Evolutionary conservation across 805 yeast genomes (phyloP), one percentile per base, ranked within the genome.

Genomic region (Phaffomyces thermotolerans): DNA sequence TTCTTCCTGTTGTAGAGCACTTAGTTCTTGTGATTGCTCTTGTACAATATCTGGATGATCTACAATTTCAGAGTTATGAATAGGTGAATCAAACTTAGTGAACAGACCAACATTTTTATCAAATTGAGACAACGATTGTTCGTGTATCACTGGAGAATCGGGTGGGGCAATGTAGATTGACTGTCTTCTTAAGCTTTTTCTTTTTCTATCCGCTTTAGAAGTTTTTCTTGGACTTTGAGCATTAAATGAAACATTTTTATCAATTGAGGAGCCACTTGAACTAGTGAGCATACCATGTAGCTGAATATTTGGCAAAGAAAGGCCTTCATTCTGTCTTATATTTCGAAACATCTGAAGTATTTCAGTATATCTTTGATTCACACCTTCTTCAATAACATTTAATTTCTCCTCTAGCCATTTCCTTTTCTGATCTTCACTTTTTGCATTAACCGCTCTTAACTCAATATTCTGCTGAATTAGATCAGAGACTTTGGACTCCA

Each of bases 401-500:
- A 76, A 49, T 36, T 66, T 65, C 15, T 61, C 63, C 39, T 67
- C 69, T 25, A 75, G 50, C 47, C 60, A 55, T 39, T 56, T 53
- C 54, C 68, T 56, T 34, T 58, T 58, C 32, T 57, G 38, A 39
- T 59, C 41, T 39, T 58, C 61, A 48, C 51, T 47, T 52, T 62
- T 47, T 3, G 70, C 59, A 27, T 56, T 56, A 34, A 56, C 58
- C 2, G 71, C 67, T 44, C 74, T 61, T 30, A 75, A 53, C 30
- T 57, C 55, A 43, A 72, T 63, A 50, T 78, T 78, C 48, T 78
- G 81, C 45, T 68, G 71, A 13, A 71, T 68, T 51, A 79, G 57
- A 17, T 72, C 76, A 20, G 70, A 64, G 22, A 79, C 57, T 45
- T 68, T 72, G 12, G 62, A 56, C 57, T 81, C 87, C 57, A 84